Conservation (phyloP, 2,329 filamentous ascomycete species). For the Rhynchosporium agropyri region DNA sequence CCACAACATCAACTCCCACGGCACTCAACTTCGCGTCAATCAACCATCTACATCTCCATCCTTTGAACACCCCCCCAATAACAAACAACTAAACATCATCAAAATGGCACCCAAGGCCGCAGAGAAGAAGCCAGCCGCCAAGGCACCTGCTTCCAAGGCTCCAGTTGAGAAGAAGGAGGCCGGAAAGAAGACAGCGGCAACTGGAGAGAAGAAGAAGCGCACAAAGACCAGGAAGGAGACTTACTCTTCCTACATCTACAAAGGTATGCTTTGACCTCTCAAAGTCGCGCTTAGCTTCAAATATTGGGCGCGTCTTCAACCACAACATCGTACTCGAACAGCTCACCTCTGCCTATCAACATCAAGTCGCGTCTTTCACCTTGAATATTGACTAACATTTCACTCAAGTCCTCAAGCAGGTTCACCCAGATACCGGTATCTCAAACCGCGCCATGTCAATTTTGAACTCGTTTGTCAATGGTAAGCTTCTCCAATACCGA, state of each 20-base stretch:
- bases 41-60: slow-evolving; percentile 35
- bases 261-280: slow-evolving; percentile 65
- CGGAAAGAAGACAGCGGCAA: slow-evolving; percentile 97
- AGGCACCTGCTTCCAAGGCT: slow-evolving; percentile 82
- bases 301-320: slow-evolving; percentile 30
- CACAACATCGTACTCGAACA: slow-evolving; percentile 17
- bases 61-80: slow-evolving; percentile 37
- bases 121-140: slow-evolving; percentile 98
- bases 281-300: slow-evolving; percentile 33
- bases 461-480: slow-evolving; percentile 99
- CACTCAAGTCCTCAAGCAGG: slow-evolving; percentile 91
- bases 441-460: slow-evolving; percentile 99
- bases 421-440: slow-evolving; percentile 99
- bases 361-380: slow-evolving; percentile 33
- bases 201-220: slow-evolving; percentile 99
- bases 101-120: slow-evolving; percentile 94
- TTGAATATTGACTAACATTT: slow-evolving; percentile 44
- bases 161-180: slow-evolving; percentile 99
- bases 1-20: slow-evolving; percentile 15
- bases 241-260: slow-evolving; percentile 99
- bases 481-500: slow-evolving; percentile 54
- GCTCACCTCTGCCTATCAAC: slow-evolving; percentile 10
- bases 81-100: slow-evolving; percentile 32
- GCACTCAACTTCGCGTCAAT: slow-evolving; percentile 16
- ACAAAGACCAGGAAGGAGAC: slow-evolving; percentile 99